Evolutionary conservation across 257 asterid species (phyloP), one percentile per base, ranked within the genome.

Genomic region (Rehmannia glutinosa): DNA sequence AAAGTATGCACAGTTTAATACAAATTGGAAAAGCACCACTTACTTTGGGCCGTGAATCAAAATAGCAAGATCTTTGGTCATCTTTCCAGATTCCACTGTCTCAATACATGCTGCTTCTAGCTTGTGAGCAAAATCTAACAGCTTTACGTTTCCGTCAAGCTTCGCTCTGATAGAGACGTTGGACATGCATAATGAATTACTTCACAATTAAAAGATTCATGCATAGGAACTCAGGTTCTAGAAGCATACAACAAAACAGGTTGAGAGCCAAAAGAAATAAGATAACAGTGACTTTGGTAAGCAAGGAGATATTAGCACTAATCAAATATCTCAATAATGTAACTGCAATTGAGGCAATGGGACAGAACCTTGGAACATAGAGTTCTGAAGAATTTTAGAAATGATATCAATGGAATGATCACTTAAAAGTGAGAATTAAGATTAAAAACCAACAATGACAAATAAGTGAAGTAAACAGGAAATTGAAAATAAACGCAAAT

Each of bases 31-130:
- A 56, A 67, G 38, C 20, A 70, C n/a, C 46, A 76, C 91, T 77
- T 80, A 90, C 95, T 80, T 90, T 69, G 91, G 81, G 43, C 97
- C 93, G 33, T 87, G 93, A 69, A 57, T 60, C 78, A 89, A 77
- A 67, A 87, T 71, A 41, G 95, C 95, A 55, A 89, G 92, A 77
- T 89, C 95, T 78, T 89, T 89, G 4, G 96, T 89, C 96, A 89
- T 89, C 74, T 87, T 89, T 75, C 92, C 96, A 3, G 90, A 83
- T 81, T 85, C 91, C 55, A 87, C 89, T 5, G 93, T 87, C 72
- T 77, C 93, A 35, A 85, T 64, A 66, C 95, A 90, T 35, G 97
- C 88, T 25, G 80, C 72, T 77, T 90, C 97, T 55, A 90, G 86
- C 70, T 82, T 74, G 76, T 68, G 91, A 59, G 80, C 86, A 77